These are phyloP conservation scores for Salicornia ramosissima DNA, from an alignment of 148 eudicot species.

Conservation along the genomic window DNA sequence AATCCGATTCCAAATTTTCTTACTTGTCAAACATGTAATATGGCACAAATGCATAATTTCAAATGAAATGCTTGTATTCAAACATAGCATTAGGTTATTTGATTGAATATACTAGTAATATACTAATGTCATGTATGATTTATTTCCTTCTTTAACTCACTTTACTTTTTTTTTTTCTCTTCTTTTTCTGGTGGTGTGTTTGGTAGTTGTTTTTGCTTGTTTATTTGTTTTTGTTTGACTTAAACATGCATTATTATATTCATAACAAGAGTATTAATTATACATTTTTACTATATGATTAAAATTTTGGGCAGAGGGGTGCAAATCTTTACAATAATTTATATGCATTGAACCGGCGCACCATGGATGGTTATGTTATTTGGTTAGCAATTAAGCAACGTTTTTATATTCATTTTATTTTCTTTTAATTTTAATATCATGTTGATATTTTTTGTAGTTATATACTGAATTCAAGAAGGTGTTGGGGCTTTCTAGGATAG, in stretches of 20 bases:
- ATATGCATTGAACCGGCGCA: constrained; percentile 21
- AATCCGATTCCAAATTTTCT: too few species aligned
- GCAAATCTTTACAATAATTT: constrained; percentile 6
- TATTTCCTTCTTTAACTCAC: neutral
- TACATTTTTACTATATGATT: neutral
- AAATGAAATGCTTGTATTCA: too few species aligned
- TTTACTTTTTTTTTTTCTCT: neutral
- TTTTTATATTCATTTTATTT: neutral
- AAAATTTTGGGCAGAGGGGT: neutral
- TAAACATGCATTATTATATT: neutral
- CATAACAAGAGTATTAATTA: neutral
- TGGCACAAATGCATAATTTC: too few species aligned
- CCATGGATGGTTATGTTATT: constrained; percentile 21
- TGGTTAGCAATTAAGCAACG: neutral
- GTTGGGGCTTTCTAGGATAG: neutral
- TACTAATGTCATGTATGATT: neutral
- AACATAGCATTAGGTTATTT: too few species aligned
- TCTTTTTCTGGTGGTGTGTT: constrained; percentile 2
- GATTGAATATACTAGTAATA: neutral
- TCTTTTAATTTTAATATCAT: neutral
- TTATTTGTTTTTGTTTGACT: constrained; percentile 10
- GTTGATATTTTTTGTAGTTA: neutral
- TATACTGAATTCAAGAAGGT: neutral
- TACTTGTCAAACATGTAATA: too few species aligned
- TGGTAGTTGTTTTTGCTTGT: constrained; percentile 2